Percentiles rank a stretch among this genome's conserved stretches.
These are phyloP conservation scores for Silene noctiflora DNA, from an alignment of 179 eudicot genomes.

Conservation along the genomic window DNA sequence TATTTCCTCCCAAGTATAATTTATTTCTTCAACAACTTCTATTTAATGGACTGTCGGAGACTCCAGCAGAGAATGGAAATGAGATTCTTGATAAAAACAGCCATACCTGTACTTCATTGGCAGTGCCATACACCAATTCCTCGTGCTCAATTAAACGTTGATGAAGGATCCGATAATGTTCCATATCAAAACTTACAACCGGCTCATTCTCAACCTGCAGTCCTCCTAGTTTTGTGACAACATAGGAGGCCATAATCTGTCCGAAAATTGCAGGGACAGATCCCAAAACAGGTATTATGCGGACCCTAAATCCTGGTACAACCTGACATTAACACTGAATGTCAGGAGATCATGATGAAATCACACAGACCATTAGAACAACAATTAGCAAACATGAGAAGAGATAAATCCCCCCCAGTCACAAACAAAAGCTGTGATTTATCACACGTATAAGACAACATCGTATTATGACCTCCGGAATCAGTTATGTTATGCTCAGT, in stretches of 20 bases:
- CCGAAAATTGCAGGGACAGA: constrained; percentile 97
- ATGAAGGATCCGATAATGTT: constrained; percentile 78
- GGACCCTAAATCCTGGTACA: constrained; percentile 97
- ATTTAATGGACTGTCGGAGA: no score
- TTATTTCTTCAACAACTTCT: no score
- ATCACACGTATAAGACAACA: not conserved
- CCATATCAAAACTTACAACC: constrained; percentile 79
- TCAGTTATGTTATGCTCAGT: not conserved
- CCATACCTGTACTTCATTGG: constrained; percentile 74
- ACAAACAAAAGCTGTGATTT: not conserved
- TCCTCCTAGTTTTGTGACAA: constrained; percentile 78
- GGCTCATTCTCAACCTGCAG: constrained; percentile 82
- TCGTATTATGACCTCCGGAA: not conserved
- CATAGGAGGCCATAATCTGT: constrained; percentile 95
- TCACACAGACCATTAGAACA: not conserved
- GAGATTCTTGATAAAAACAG: constrained; percentile 11
- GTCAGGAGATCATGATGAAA: constrained; percentile 11
- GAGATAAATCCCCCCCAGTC: not conserved
- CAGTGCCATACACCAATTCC: constrained; percentile 74
- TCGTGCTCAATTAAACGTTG: constrained; percentile 97
- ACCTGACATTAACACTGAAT: constrained; percentile 44
- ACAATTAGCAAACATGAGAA: not conserved
- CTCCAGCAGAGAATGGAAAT: not conserved
- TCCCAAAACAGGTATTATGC: constrained; percentile 94
- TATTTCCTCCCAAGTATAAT: no score